phyloP scores from a whole-genome alignment of 2,329 filamentous ascomycete genomes.

The Ciborinia camelliae region DNA sequence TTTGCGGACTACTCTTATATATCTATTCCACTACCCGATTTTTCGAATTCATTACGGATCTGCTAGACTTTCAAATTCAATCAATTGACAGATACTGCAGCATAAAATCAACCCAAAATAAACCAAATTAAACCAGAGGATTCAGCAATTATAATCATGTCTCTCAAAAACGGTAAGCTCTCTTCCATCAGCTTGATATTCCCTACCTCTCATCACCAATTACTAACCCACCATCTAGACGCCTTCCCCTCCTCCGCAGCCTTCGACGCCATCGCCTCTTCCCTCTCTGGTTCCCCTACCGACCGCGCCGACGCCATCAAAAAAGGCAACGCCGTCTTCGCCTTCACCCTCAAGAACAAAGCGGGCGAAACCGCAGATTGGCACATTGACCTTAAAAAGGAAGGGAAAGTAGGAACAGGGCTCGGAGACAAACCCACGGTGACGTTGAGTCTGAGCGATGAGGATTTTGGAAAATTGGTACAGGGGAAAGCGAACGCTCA shows the following conservation, averaged over 20 bases:
- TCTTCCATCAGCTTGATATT: too few relatives aligned
- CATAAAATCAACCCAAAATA: too few relatives aligned
- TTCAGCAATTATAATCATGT: slow-evolving; percentile 1
- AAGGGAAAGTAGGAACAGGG: slow-evolving; percentile 77
- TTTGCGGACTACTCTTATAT: not conserved
- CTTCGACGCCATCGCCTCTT: slow-evolving; percentile 81
- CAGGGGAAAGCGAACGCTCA: slow-evolving; percentile 90
- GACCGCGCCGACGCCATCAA: slow-evolving; percentile 87
- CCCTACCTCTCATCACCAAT: not conserved
- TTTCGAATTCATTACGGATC: not conserved
- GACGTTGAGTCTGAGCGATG: slow-evolving; percentile 78
- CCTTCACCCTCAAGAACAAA: slow-evolving; percentile 88
- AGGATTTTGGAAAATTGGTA: slow-evolving; percentile 81
- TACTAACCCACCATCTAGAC: slow-evolving; percentile 47
- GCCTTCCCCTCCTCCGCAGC: slow-evolving; percentile 86
- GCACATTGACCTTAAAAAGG: slow-evolving; percentile 94
- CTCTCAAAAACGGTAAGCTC: slow-evolving; percentile 16
- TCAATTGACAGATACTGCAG: not conserved
- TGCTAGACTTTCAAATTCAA: not conserved
- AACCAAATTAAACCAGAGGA: not conserved
- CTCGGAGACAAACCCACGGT: slow-evolving; percentile 79
- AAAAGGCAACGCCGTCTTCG: slow-evolving; percentile 81
- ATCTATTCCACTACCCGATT: not conserved
- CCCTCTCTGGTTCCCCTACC: slow-evolving; percentile 64
- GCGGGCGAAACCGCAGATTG: slow-evolving; percentile 77